A percentile compares a stretch with the other conserved stretches of the same genome.
These are phyloP conservation scores for Corrigiola litoralis DNA, from an alignment of 179 eudicot genomes.

Conservation along the genomic window DNA sequence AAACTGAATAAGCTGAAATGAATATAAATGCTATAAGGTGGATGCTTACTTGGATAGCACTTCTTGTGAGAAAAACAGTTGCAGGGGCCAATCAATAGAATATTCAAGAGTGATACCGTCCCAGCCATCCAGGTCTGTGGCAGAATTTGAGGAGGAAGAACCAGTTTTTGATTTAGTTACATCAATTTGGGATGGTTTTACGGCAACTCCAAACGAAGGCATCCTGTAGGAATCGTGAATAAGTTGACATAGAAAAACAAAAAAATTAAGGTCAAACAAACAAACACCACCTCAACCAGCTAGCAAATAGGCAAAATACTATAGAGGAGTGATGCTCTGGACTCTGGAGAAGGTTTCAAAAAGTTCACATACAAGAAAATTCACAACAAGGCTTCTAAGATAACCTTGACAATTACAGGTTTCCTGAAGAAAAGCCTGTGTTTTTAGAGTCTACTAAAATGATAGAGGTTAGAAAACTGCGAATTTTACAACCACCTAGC, in stretches of 20 bases:
- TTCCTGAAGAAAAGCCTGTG: too few relatives aligned
- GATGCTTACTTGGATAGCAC: constrained; percentile 83
- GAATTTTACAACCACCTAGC: too few relatives aligned
- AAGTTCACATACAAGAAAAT: too few relatives aligned
- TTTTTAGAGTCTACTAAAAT: too few relatives aligned
- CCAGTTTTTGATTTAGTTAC: constrained; percentile 55
- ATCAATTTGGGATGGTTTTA: constrained; percentile 59
- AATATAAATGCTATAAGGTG: neutral
- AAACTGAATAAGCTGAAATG: neutral
- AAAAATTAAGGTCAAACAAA: neutral
- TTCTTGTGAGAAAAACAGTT: constrained; percentile 88
- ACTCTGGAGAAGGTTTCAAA: too few relatives aligned
- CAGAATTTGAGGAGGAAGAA: constrained; percentile 38
- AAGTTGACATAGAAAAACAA: neutral
- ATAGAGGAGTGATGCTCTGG: neutral
- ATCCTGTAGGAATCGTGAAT: constrained; percentile 46
- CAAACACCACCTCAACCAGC: neutral
- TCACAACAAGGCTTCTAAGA: too few relatives aligned
- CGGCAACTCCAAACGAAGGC: constrained; percentile 61
- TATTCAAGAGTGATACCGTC: constrained; percentile 93
- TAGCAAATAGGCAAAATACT: neutral
- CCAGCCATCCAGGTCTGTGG: constrained; percentile 88
- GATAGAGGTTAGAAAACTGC: too few relatives aligned
- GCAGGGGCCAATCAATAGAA: constrained; percentile 94
- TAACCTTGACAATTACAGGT: too few relatives aligned